Conservation (phyloP, 2,329 filamentous ascomycete species). For the Oidium heveae region DNA sequence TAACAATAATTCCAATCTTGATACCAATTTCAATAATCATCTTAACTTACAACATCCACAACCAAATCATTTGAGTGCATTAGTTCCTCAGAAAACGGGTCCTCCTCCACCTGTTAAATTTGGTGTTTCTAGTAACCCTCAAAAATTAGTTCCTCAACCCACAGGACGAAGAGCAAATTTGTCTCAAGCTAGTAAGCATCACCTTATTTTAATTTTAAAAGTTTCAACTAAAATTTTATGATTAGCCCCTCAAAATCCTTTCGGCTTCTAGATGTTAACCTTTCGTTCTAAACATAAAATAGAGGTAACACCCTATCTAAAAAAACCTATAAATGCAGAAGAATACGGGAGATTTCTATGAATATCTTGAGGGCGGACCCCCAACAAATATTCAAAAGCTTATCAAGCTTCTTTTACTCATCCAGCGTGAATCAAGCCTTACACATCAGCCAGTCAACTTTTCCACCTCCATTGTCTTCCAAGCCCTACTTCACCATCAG, state of each 20-base stretch:
- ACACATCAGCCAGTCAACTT: too few species aligned
- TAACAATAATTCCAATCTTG: slow-evolving; percentile 22
- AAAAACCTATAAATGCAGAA: too few species aligned
- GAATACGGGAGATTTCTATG: too few species aligned
- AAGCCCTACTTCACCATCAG: too few species aligned
- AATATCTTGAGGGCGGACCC: too few species aligned
- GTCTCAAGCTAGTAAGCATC: slow-evolving; percentile 68
- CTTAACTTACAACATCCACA: slow-evolving; percentile 27
- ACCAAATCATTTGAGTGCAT: slow-evolving; percentile 29
- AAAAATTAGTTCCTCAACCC: slow-evolving; percentile 61
- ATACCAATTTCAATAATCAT: slow-evolving; percentile 18
- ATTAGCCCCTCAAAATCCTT: slow-evolving; percentile 41
- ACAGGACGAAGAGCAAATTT: slow-evolving; percentile 82
- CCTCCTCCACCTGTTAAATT: slow-evolving; percentile 76
- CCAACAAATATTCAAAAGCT: too few species aligned
- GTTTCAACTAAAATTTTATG: slow-evolving; percentile 4
- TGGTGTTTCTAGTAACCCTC: slow-evolving; percentile 45
- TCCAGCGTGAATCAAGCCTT: too few species aligned
- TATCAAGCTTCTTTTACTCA: too few species aligned
- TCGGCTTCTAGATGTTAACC: slow-evolving; percentile 29
- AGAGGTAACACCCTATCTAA: too few species aligned
- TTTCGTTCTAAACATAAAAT: too few species aligned
- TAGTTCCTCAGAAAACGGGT: slow-evolving; percentile 57
- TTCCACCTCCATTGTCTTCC: too few species aligned
- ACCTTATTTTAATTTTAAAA: neutral